A percentile compares a stretch with the other conserved stretches of the same genome.
These are phyloP conservation scores for Cryptosporidium baileyi DNA, from an alignment of 169 alveolate species.

Conservation along the genomic window DNA sequence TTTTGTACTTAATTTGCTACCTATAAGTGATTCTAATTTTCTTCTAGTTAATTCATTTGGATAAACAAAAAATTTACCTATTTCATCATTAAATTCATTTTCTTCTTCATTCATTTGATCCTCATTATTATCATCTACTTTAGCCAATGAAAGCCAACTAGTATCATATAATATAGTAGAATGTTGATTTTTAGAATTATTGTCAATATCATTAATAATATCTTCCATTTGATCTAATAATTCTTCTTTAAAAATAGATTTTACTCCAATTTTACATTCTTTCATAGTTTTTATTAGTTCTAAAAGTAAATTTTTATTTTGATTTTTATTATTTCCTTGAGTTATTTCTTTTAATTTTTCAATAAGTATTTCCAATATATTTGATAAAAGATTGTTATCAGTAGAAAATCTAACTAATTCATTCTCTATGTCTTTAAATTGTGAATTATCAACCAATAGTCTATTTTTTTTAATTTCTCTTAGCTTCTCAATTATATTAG, in stretches of 20 bases:
- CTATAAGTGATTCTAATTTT: conserved; percentile 73
- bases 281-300: conserved; percentile 11
- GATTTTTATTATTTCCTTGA: neutral
- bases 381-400: neutral
- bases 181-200: neutral
- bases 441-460: neutral
- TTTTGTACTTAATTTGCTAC: conserved; percentile 74
- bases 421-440: neutral
- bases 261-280: conserved; percentile 5
- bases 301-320: conserved; percentile 2
- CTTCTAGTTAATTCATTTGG: conserved; percentile 76
- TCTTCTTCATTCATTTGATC: neutral
- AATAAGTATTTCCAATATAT: neutral
- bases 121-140: conserved; percentile 15
- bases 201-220: neutral
- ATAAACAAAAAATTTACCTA: conserved; percentile 68
- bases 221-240: neutral
- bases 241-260: conserved; percentile 5
- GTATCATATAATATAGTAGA: conserved; percentile 20
- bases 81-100: neutral
- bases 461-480: conserved; percentile 19
- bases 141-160: conserved; percentile 30
- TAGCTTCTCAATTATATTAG: neutral
- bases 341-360: neutral
- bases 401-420: conserved; percentile 12